Percentiles rank a stretch among this genome's conserved stretches.
phyloP scores from a whole-genome alignment of 768 basidiomycete species.

The Clitopilus passeckerianus region DNA sequence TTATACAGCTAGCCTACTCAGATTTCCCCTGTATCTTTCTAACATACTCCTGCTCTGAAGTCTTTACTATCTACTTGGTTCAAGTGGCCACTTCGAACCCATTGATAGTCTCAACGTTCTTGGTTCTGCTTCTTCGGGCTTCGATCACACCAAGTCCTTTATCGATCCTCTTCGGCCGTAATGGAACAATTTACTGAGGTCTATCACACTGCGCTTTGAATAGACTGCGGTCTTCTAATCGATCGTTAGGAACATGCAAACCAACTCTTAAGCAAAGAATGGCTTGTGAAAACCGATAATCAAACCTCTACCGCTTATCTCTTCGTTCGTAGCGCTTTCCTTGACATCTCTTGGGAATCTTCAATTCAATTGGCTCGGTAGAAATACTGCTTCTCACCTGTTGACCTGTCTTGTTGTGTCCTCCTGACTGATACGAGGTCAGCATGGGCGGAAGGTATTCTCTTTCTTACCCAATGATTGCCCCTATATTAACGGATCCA shows the following conservation, averaged over 20 bases:
- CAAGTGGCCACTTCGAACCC: neutral
- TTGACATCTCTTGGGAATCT: neutral
- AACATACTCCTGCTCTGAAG: too few species aligned
- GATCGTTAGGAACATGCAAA: conserved; percentile 48
- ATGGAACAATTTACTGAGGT: conserved; percentile 53
- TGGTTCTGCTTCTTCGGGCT: conserved; percentile 1
- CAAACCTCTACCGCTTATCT: conserved; percentile 63
- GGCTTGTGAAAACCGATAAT: conserved; percentile 65
- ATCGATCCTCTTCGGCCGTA: conserved; percentile 2
- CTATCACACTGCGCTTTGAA: conserved; percentile 7
- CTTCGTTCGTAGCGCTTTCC: conserved; percentile 46
- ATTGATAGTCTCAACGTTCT: neutral
- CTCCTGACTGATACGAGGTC: conserved; percentile 71
- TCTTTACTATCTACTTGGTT: too few species aligned
- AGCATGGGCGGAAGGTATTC: conserved; percentile 71
- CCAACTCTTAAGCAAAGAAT: conserved; percentile 59
- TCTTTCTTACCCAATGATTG: neutral
- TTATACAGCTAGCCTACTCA: neutral
- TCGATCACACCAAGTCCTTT: conserved; percentile 1
- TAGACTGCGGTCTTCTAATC: conserved; percentile 7
- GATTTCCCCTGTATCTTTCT: too few species aligned
- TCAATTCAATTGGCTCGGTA: conserved; percentile 19
- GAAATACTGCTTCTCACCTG: conserved; percentile 60
- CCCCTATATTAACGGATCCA: conserved; percentile 8
- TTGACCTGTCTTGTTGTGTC: conserved; percentile 54